phyloP scores from a whole-genome alignment of 2,329 filamentous ascomycete species.

The Trichophyton mentagrophytes region DNA sequence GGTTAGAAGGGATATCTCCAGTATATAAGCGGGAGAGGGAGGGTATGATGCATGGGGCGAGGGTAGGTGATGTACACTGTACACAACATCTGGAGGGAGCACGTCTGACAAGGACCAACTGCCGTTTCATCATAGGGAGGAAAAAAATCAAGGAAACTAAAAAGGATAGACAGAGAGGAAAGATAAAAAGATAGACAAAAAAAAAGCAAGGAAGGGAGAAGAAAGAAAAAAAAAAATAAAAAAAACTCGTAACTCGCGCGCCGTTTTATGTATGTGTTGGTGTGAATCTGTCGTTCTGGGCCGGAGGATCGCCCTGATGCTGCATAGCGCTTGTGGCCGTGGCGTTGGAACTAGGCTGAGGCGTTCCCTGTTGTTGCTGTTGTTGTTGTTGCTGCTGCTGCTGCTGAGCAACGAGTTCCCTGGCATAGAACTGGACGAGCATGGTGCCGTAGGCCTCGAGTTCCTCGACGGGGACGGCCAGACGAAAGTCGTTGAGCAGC shows the following conservation, averaged over 20 bases:
- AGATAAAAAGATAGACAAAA: neutral
- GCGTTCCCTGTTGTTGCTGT: neutral
- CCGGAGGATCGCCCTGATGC: neutral
- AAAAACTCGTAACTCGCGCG: neutral
- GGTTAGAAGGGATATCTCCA: neutral
- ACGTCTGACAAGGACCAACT: neutral
- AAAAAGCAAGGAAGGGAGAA: neutral
- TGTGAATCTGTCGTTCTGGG: neutral
- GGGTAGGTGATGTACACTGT: neutral
- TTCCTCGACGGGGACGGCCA: slow-evolving; percentile 86
- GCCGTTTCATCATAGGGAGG: neutral
- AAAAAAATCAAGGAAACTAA: neutral
- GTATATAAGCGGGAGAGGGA: neutral
- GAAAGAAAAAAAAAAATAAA: neutral
- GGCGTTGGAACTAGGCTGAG: neutral
- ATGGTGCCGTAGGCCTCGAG: slow-evolving; percentile 96
- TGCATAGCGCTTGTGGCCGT: slow-evolving; percentile 1
- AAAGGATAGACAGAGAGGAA: neutral
- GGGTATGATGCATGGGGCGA: neutral
- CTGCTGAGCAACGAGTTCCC: slow-evolving; percentile 62
- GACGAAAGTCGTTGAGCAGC: slow-evolving; percentile 85
- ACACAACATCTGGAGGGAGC: neutral
- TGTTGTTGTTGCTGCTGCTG: neutral
- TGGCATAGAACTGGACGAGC: slow-evolving; percentile 93
- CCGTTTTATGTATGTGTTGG: neutral